Evolutionary conservation across 2,329 filamentous ascomycete species (phyloP).

Genomic region (Sclerotiophoma versabilis): DNA sequence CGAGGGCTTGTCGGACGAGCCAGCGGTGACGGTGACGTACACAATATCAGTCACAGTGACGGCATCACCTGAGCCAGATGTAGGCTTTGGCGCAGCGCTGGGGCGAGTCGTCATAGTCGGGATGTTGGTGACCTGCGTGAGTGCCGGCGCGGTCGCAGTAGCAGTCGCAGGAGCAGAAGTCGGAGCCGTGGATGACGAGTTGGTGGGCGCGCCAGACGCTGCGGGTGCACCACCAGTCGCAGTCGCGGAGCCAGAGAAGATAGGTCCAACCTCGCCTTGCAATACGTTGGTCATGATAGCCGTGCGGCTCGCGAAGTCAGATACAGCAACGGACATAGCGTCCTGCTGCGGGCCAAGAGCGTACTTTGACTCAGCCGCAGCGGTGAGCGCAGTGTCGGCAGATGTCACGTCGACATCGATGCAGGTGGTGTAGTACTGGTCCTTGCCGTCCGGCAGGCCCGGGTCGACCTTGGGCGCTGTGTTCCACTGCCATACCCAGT

Average conservation of each 20-base stretch:
- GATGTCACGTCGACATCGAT: slow-evolving; percentile 59
- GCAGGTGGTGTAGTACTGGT: slow-evolving; percentile 67
- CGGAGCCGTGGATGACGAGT: slow-evolving; percentile 1
- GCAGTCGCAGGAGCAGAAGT: not conserved
- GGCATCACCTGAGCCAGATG: slow-evolving; percentile 7
- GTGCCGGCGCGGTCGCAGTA: slow-evolving; percentile 10
- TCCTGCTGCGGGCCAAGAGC: slow-evolving; percentile 51
- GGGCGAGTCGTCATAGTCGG: slow-evolving; percentile 28
- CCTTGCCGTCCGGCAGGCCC: slow-evolving; percentile 55
- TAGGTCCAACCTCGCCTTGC: slow-evolving; percentile 39
- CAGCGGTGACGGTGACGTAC: slow-evolving; percentile 35
- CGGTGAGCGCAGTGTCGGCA: slow-evolving; percentile 37
- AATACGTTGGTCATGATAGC: slow-evolving; percentile 45
- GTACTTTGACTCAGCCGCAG: slow-evolving; percentile 24
- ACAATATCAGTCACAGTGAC: slow-evolving; percentile 38
- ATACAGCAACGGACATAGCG: slow-evolving; percentile 50
- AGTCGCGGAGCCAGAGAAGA: slow-evolving; percentile 26
- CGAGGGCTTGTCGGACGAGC: not conserved
- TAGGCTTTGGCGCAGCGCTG: slow-evolving; percentile 17
- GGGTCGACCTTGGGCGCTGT: slow-evolving; percentile 42
- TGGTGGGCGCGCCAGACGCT: slow-evolving; percentile 8
- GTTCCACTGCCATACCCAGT: slow-evolving; percentile 97
- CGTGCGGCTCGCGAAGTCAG: slow-evolving; percentile 50
- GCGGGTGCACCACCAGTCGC: slow-evolving; percentile 8
- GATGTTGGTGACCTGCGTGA: slow-evolving; percentile 19